Percentiles rank a stretch among this genome's conserved stretches.
Evolutionary conservation across 1,284 basidiomycete genomes (phyloP).

Genomic region (Sporisorium sorghi): DNA sequence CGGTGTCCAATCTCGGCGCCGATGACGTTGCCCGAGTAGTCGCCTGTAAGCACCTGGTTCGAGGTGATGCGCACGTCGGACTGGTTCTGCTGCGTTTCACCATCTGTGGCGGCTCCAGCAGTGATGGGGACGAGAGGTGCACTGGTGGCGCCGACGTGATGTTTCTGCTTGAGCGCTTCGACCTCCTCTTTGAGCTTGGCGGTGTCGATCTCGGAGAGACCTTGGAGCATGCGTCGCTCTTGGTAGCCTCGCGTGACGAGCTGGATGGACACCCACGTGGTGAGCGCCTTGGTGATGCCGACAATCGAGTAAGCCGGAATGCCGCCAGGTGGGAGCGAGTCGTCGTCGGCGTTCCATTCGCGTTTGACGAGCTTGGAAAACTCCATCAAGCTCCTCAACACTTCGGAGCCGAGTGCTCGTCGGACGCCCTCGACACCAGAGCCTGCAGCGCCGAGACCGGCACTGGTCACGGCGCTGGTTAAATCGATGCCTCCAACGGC

Average conservation of each 20-base stretch:
- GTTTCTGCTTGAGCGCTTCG: slow-evolving; percentile 25
- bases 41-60: slow-evolving; percentile 38
- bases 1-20: slow-evolving; percentile 59
- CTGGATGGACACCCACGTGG: slow-evolving; percentile 62
- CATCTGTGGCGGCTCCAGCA: background rate
- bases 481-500: slow-evolving; percentile 62
- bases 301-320: slow-evolving; percentile 58
- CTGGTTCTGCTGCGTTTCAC: slow-evolving; percentile 1
- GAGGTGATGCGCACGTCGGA: slow-evolving; percentile 56
- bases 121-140: slow-evolving; percentile 21
- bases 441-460: slow-evolving; percentile 55
- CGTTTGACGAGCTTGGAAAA: slow-evolving; percentile 59
- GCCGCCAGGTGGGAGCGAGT: slow-evolving; percentile 60
- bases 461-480: slow-evolving; percentile 57
- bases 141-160: slow-evolving; percentile 22
- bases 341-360: slow-evolving; percentile 57
- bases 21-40: slow-evolving; percentile 54
- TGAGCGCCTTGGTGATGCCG: slow-evolving; percentile 57
- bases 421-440: slow-evolving; percentile 56
- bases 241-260: slow-evolving; percentile 56
- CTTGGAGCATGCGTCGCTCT: slow-evolving; percentile 50
- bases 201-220: slow-evolving; percentile 47
- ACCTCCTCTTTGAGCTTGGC: slow-evolving; percentile 38
- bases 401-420: slow-evolving; percentile 55
- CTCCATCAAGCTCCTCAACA: slow-evolving; percentile 49